Base-by-base conservation (phyloP, 2,329 filamentous ascomycete species). In the Fusarium sp. region DNA sequence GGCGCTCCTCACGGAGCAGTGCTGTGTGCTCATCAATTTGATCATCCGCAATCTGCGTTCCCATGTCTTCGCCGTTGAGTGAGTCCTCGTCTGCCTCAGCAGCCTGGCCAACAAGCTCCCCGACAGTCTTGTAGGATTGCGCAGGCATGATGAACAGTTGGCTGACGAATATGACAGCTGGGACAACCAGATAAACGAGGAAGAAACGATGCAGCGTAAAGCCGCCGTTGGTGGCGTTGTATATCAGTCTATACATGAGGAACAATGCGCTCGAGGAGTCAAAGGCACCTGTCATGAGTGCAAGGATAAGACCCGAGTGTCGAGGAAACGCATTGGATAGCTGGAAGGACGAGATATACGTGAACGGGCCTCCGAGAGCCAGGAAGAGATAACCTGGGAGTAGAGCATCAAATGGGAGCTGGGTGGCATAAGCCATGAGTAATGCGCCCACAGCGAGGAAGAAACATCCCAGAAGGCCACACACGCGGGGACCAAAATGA, bases 341-440 rank as follows among this genome's bases (percentile, higher is more conserved):
- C 80, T 96, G 94, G 82, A 96, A 96, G 4, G 92, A 93, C 10
- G 93, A 92, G 66, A 96, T 94, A 82, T 94, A 96, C 61, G 94
- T 89, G 77, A 95, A 95, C 3, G 93, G 93, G 0, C 94, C 94
- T 22, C 93, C 94, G 2, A 96, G 86, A 1, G 93, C 93, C 9
- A 96, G 87, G 64, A 94, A 90, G 24, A 95, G 85, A 81, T 96
- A 95, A 18, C 93, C 93, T 6, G 90, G 85, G 22, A 94, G 88
- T 77, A 93, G 92, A 18, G 89, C 93, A 83, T 98, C 95, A 72
- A 95, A 31, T 93, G 77, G 47, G 86, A 82, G 69, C 83, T 81
- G 24, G 91, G 92, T 77, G 92, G 76, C 72, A 67, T 79, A 92
- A 1, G 92, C 92, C 84, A 98, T 92, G 18, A 95, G 84, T 2